Percentiles rank a stretch among this genome's conserved stretches.
phyloP scores from a whole-genome alignment of 768 basidiomycete species.

The Rickenella mellea region DNA sequence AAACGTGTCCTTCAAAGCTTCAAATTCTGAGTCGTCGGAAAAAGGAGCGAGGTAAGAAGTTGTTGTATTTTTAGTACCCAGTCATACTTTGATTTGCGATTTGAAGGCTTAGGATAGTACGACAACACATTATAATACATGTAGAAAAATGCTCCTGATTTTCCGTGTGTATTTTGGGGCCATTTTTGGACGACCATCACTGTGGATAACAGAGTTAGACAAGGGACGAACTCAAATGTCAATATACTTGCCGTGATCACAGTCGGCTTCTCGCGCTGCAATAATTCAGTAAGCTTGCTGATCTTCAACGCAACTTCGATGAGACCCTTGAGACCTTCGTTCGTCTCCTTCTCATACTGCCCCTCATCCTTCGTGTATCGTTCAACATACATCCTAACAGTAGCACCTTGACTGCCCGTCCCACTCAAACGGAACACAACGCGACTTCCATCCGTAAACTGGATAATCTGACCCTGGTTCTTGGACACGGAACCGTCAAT shows the following conservation, averaged over 20 bases:
- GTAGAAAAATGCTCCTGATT: too few species aligned
- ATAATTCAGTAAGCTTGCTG: constrained; percentile 76
- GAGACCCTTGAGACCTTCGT: constrained; percentile 85
- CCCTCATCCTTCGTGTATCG: constrained; percentile 73
- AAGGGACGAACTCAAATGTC: not conserved
- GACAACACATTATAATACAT: too few species aligned
- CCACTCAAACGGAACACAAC: constrained; percentile 95
- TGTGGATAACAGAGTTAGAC: too few species aligned
- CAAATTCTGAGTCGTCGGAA: too few species aligned
- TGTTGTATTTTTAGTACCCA: too few species aligned
- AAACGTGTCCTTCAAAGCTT: too few species aligned
- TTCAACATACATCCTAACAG: constrained; percentile 94
- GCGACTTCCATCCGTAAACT: constrained; percentile 84
- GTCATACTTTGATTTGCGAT: too few species aligned
- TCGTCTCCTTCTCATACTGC: constrained; percentile 66
- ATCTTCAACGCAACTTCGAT: constrained; percentile 91
- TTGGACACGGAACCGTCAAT: constrained; percentile 88
- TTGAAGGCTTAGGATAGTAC: too few species aligned
- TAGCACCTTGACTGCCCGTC: constrained; percentile 93
- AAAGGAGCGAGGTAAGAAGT: too few species aligned
- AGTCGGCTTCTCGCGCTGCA: constrained; percentile 84
- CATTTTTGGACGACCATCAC: too few species aligned
- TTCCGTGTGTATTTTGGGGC: too few species aligned
- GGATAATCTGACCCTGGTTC: constrained; percentile 93
- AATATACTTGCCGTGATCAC: constrained; percentile 76